Evolutionary conservation across 1,284 basidiomycete genomes (phyloP).

Genomic region (Papiliotrema terrestris): DNA sequence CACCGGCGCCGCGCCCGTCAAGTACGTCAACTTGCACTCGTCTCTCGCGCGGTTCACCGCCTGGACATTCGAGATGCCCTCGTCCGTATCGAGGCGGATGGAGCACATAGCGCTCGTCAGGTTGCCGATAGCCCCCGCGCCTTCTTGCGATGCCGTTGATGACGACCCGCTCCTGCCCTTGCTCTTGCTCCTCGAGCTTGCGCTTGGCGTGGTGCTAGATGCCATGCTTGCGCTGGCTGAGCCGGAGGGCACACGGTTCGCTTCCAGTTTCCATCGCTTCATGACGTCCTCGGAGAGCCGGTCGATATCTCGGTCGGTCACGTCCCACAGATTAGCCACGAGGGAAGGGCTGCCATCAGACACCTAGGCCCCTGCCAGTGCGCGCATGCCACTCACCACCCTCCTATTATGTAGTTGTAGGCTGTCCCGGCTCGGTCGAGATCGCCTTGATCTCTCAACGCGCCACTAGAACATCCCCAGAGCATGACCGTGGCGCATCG

Average conservation of each 20-base stretch:
- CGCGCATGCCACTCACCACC: constrained; percentile 63
- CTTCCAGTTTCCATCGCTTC: constrained; percentile 63
- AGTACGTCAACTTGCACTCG: constrained; percentile 80
- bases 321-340: constrained; percentile 95
- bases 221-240: neutral
- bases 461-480: constrained; percentile 96
- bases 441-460: constrained; percentile 82
- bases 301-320: constrained; percentile 96
- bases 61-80: constrained; percentile 59
- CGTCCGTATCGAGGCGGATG: constrained; percentile 1
- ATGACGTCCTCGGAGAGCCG: constrained; percentile 83
- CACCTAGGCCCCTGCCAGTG: neutral
- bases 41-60: constrained; percentile 77
- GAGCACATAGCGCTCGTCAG: neutral
- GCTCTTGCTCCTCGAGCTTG: neutral
- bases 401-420: constrained; percentile 90
- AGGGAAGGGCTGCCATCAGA: constrained; percentile 68
- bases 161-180: constrained; percentile 3
- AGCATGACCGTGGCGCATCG: constrained; percentile 91
- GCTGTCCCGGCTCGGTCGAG: constrained; percentile 90
- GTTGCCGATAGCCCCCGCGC: neutral
- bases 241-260: constrained; percentile 17
- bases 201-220: neutral
- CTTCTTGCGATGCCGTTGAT: constrained; percentile 14
- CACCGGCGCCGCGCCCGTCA: constrained; percentile 93